Conservation (phyloP, 768 basidiomycete genomes). For the Boletus sensibilis region DNA sequence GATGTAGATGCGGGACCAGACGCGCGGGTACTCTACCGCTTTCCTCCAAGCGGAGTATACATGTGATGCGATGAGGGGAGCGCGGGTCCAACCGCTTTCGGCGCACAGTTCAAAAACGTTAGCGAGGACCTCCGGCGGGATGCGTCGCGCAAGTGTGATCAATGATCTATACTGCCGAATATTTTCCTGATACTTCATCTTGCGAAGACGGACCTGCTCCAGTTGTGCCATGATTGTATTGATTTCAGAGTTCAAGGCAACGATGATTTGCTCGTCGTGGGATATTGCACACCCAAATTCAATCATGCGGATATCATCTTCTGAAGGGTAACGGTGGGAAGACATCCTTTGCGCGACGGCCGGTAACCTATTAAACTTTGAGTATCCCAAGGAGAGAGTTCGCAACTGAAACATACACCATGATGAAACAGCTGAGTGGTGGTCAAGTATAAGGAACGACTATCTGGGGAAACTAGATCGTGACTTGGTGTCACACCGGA, state of each 20-base stretch:
- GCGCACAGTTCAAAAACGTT: constrained; percentile 53
- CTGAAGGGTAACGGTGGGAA: constrained; percentile 20
- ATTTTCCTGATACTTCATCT: constrained; percentile 40
- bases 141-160: constrained; percentile 54
- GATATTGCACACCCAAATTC: constrained; percentile 25
- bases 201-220: constrained; percentile 43
- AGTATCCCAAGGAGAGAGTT: neutral
- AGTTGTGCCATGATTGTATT: constrained; percentile 39
- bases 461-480: neutral
- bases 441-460: neutral
- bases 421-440: neutral
- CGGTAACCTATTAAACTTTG: constrained; percentile 1
- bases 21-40: constrained; percentile 47
- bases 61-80: constrained; percentile 54
- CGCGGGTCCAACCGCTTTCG: constrained; percentile 49
- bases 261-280: constrained; percentile 43
- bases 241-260: constrained; percentile 43
- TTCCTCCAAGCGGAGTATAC: constrained; percentile 61
- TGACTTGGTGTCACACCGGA: constrained; percentile 19
- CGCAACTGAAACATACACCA: constrained; percentile 10
- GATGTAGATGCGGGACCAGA: constrained; percentile 59
- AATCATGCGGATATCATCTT: constrained; percentile 21
- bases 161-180: constrained; percentile 46
- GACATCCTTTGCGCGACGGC: constrained; percentile 16
- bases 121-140: constrained; percentile 55